Evolutionary conservation across 257 asterid genomes (phyloP), one percentile per base, ranked within the genome.

Genomic region (Nicotiana paniculata): DNA sequence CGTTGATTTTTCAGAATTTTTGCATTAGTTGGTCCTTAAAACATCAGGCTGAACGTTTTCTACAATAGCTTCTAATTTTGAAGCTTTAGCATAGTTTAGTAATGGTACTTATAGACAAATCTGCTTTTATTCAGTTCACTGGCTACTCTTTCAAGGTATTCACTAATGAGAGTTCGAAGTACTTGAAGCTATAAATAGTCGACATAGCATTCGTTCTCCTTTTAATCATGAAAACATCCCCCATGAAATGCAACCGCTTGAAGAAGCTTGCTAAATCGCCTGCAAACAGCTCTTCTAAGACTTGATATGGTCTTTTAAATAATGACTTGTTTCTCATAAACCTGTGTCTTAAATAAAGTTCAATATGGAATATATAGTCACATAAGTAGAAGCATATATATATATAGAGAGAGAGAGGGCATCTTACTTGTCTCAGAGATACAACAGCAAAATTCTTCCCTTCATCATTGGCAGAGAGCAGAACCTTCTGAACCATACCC

Each of bases 401-500:
- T 7, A 67, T 1, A 17, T 15, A 53, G 1, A 15, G 13, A 10
- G 1, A 28, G 43, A 67, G 30, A 57, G 24, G 18, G 59, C 51
- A 74, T 28, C 55, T 58, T 85, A 94, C 98, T 97, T 96, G 99
- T 91, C 97, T 90, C 84, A 96, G 77, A 67, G 97, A 93, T 28
- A 96, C 99, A 4, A 89, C 95, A n/a, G 98, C 97, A 81, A 89
- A 93, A 75, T 87, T 91, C 85, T 91, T 96, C 68, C 98, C 99
- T 9, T 93, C 98, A 63, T 96, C 99, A 80, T 96, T 94, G 55
- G 97, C 90, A 33, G 98, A 93, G 66, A 90, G 91, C 75, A 93
- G 86, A 5, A 96, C 98, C 84, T 93, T 94, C 85, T 96, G 98
- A 84, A 96, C 99, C 94, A 93, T 91, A 67, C 98, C 99, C 79